These are phyloP conservation scores for Fusarium guadeloupense DNA, from an alignment of 2,329 filamentous ascomycete genomes.

Conservation along the genomic window DNA sequence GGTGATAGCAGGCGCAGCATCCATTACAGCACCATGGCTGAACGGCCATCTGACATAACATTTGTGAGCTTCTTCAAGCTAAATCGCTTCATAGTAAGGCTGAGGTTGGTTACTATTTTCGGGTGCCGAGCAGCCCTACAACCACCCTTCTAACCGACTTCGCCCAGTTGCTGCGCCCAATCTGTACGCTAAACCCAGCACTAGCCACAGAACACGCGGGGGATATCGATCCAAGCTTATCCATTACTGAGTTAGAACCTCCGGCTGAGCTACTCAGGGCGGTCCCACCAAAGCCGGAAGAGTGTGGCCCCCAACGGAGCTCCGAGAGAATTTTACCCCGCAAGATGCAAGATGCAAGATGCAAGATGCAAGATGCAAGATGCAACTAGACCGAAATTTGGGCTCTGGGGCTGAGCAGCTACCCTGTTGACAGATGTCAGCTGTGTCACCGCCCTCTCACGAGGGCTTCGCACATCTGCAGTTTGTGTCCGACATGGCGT, in stretches of 20 bases:
- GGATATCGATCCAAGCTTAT: background rate
- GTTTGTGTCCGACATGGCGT: background rate
- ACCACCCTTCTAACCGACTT: background rate
- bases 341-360: background rate
- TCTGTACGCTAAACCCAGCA: slow-evolving; percentile 6
- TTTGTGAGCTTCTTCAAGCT: too few species aligned
- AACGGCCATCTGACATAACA: background rate
- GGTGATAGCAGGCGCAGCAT: slow-evolving; percentile 8
- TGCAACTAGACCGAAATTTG: background rate
- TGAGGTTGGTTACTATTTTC: slow-evolving; percentile 22
- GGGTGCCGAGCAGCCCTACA: slow-evolving; percentile 5
- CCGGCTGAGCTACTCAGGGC: slow-evolving; percentile 8
- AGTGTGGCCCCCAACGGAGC: background rate
- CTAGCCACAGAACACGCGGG: background rate
- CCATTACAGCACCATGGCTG: background rate
- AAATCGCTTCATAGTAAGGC: slow-evolving; percentile 2
- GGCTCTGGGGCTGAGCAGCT: slow-evolving; percentile 16
- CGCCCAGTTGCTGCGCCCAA: slow-evolving; percentile 18
- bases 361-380: too few species aligned
- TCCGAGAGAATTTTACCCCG: slow-evolving; percentile 13
- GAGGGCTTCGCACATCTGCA: background rate
- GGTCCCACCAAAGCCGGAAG: background rate
- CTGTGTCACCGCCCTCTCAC: slow-evolving; percentile 19
- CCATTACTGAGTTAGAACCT: background rate
- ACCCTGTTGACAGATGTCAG: slow-evolving; percentile 3